phyloP scores from a whole-genome alignment of 805 yeast species.

The Nakazawaea pomicola region DNA sequence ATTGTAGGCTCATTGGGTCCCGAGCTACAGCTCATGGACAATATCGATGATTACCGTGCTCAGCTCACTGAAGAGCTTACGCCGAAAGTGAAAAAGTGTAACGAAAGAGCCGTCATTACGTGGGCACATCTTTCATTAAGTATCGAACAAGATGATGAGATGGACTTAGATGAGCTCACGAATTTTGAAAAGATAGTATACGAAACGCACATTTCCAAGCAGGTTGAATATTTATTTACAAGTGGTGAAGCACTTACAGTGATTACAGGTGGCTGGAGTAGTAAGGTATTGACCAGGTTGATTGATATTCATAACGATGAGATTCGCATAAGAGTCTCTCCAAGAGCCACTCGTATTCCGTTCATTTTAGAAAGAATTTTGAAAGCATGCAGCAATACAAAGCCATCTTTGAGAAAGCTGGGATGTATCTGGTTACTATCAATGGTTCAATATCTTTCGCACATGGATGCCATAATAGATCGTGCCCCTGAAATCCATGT shows the following conservation, averaged over 20 bases:
- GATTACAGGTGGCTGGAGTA: constrained; percentile 71
- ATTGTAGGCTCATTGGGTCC: constrained; percentile 44
- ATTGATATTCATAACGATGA: constrained; percentile 47
- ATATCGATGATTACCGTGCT: constrained; percentile 18
- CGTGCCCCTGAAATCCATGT: constrained; percentile 61
- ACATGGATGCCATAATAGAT: constrained; percentile 31
- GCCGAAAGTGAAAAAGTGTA: constrained; percentile 44
- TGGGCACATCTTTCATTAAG: constrained; percentile 51
- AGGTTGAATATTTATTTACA: constrained; percentile 69
- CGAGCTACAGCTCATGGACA: constrained; percentile 13
- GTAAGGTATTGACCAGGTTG: constrained; percentile 45
- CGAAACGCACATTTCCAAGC: constrained; percentile 60
- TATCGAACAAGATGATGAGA: constrained; percentile 7
- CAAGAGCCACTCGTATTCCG: constrained; percentile 12
- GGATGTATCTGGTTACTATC: constrained; percentile 86
- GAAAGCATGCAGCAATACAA: constrained; percentile 51
- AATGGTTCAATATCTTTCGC: constrained; percentile 67
- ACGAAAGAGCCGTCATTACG: constrained; percentile 54
- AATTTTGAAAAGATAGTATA: constrained; percentile 41
- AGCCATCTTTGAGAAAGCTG: constrained; percentile 69
- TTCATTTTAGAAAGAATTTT: constrained; percentile 46
- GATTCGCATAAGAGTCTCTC: constrained; percentile 12
- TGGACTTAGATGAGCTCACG: constrained; percentile 22
- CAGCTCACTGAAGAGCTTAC: constrained; percentile 26
- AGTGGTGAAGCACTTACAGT: constrained; percentile 81